Percentiles rank a stretch among this genome's conserved stretches.
Evolutionary conservation across 441 rosid species (phyloP).

Genomic region (Populus hybrid): DNA sequence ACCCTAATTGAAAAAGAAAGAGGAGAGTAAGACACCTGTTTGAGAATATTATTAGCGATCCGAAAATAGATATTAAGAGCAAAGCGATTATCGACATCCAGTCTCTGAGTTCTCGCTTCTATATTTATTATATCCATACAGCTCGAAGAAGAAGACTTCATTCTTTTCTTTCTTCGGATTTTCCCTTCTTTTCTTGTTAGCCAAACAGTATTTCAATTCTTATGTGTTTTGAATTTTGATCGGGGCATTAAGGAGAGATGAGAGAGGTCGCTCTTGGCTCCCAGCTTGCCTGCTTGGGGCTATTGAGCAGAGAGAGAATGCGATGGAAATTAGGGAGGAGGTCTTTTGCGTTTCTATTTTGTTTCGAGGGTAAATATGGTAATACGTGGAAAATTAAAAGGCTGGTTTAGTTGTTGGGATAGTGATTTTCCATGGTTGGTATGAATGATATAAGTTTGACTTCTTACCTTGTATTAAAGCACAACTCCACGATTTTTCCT

Average conservation of each 20-base stretch:
- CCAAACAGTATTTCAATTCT: slow-evolving; percentile 7
- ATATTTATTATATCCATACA: slow-evolving; percentile 52
- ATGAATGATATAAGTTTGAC: not conserved
- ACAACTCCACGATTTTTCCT: too few species aligned
- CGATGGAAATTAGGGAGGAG: not conserved
- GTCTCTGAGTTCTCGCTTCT: slow-evolving; percentile 59
- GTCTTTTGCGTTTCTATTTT: not conserved
- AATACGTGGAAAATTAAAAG: not conserved
- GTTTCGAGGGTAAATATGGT: not conserved
- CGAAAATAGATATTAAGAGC: slow-evolving; percentile 71
- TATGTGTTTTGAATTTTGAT: not conserved
- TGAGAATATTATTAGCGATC: slow-evolving; percentile 87
- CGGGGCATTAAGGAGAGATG: not conserved
- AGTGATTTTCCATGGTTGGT: not conserved
- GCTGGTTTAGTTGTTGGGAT: not conserved
- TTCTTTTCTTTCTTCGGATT: slow-evolving; percentile 20
- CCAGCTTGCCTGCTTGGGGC: not conserved
- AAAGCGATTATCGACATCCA: slow-evolving; percentile 77
- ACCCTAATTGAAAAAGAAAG: not conserved
- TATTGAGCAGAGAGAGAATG: not conserved
- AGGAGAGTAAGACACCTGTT: slow-evolving; percentile 47
- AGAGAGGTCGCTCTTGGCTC: slow-evolving; percentile 27
- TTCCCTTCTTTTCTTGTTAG: slow-evolving; percentile 5
- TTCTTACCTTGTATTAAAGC: too few species aligned
- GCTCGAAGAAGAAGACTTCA: slow-evolving; percentile 44